phyloP scores from a whole-genome alignment of 2,329 filamentous ascomycete genomes.

The Pleoardoris graminearum region DNA sequence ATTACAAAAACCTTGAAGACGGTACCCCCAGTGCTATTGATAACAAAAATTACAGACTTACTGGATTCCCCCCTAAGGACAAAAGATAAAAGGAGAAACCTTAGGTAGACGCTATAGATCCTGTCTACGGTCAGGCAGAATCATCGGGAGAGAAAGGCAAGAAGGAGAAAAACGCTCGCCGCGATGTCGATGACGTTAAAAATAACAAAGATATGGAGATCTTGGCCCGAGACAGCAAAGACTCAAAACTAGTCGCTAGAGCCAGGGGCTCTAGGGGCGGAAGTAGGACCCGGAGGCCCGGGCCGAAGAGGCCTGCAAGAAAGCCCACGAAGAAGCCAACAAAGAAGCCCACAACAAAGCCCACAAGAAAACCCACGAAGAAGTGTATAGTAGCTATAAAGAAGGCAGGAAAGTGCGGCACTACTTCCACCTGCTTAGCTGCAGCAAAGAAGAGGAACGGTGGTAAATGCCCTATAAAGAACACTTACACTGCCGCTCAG shows the following conservation, averaged over 20 bases:
- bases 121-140: constrained; percentile 1
- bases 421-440: too few relatives aligned
- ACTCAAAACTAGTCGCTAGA: constrained; percentile 2
- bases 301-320: background rate
- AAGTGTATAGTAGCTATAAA: constrained; percentile 3
- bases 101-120: background rate
- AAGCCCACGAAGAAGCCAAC: constrained; percentile 2
- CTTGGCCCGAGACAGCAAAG: background rate
- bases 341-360: constrained; percentile 1
- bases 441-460: too few relatives aligned
- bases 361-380: background rate
- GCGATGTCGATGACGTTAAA: constrained; percentile 2
- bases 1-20: constrained; percentile 2
- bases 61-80: constrained; percentile 2
- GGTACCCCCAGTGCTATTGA: constrained; percentile 2
- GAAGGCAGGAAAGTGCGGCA: too few relatives aligned
- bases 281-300: constrained; percentile 1
- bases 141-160: constrained; percentile 1
- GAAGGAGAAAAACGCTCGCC: constrained; percentile 4
- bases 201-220: constrained; percentile 1
- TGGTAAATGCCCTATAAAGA: background rate
- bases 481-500: background rate
- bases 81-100: constrained; percentile 2
- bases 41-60: background rate
- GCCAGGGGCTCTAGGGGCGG: constrained; percentile 1